Percentiles rank a stretch among this genome's conserved stretches.
Evolutionary conservation across 768 basidiomycete species (phyloP).

Genomic region (Collybiopsis luxurians): DNA sequence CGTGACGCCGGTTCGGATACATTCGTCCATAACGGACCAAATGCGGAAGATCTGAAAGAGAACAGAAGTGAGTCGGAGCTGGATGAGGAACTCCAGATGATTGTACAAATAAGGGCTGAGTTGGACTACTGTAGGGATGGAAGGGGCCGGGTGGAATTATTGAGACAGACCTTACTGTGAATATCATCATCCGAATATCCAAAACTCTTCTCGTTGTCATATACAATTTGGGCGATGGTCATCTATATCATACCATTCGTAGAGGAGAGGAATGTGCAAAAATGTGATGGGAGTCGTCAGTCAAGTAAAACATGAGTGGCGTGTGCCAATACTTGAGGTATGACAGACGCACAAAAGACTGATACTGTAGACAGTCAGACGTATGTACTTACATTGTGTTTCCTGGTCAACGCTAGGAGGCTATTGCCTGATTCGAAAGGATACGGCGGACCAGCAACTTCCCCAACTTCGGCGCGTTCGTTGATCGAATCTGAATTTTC

Average conservation of each 20-base stretch:
- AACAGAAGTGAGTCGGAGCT: neutral
- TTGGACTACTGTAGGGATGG: too few relatives aligned
- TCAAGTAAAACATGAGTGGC: too few relatives aligned
- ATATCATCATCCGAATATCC: slow-evolving; percentile 76
- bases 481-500: neutral
- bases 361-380: too few relatives aligned
- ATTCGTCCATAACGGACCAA: slow-evolving; percentile 92
- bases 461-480: neutral
- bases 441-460: slow-evolving; percentile 72
- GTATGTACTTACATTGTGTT: slow-evolving; percentile 67
- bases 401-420: slow-evolving; percentile 70
- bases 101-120: too few relatives aligned
- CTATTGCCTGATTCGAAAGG: slow-evolving; percentile 78
- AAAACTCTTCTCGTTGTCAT: slow-evolving; percentile 86
- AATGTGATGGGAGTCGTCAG: too few relatives aligned
- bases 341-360: too few relatives aligned
- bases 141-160: neutral
- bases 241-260: slow-evolving; percentile 44
- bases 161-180: slow-evolving; percentile 55
- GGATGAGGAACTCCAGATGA: too few relatives aligned
- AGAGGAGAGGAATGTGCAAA: neutral
- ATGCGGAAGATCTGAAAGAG: slow-evolving; percentile 59
- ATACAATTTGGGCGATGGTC: slow-evolving; percentile 92
- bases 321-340: too few relatives aligned
- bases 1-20: slow-evolving; percentile 84